Percentiles rank a stretch among this genome's conserved stretches.
These are phyloP conservation scores for Hymenoscyphus fructigenus DNA, from an alignment of 2,329 filamentous ascomycete species.

Conservation along the genomic window DNA sequence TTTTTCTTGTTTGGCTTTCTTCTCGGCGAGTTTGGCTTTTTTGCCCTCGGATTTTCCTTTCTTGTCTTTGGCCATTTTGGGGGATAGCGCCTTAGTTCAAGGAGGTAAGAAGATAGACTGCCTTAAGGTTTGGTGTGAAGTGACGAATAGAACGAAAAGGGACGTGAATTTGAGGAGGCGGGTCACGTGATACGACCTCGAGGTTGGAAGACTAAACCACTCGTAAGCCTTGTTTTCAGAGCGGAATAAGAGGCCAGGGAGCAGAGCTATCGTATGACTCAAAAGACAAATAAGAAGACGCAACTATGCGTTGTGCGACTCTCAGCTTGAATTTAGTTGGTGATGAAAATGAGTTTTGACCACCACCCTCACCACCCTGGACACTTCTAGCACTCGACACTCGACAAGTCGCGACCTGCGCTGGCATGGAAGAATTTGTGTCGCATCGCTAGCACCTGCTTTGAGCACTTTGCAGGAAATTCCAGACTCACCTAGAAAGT, in stretches of 20 bases:
- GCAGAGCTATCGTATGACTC: neutral
- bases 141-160: too few relatives aligned
- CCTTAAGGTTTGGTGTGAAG: too few relatives aligned
- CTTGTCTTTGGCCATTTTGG: conserved; percentile 52
- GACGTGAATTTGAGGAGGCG: too few relatives aligned
- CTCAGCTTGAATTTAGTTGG: neutral
- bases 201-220: neutral
- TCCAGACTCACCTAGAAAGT: neutral
- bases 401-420: neutral
- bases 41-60: conserved; percentile 48
- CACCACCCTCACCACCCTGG: conserved; percentile 4
- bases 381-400: neutral
- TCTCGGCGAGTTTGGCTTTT: conserved; percentile 57
- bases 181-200: neutral
- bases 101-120: too few relatives aligned
- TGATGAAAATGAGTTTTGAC: conserved; percentile 7
- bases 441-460: neutral
- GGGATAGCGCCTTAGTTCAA: neutral
- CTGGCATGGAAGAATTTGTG: neutral
- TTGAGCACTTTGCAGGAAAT: neutral
- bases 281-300: neutral
- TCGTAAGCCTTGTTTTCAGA: conserved; percentile 1
- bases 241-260: neutral
- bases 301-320: neutral
- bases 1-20: conserved; percentile 78